Conservation (phyloP, 73 alveolate species). For the Tetrahymena borealis region DNA sequence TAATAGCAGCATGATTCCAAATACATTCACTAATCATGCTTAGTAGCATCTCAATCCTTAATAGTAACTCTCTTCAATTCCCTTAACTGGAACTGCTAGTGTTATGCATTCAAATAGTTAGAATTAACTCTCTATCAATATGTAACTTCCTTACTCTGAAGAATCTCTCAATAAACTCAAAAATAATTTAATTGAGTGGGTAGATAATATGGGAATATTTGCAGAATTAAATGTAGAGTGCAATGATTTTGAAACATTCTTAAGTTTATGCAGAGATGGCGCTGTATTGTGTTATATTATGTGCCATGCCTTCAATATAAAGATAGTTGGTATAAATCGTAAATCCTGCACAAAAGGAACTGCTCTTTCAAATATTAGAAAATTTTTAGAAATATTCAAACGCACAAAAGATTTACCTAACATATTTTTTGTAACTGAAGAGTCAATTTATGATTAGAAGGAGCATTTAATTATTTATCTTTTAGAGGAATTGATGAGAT, state of each 20-base stretch:
- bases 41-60: background rate
- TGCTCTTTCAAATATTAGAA: background rate
- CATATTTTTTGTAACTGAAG: background rate
- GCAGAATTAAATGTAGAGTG: background rate
- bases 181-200: background rate
- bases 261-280: background rate
- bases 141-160: background rate
- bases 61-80: background rate
- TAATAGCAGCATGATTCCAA: background rate
- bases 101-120: background rate
- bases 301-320: background rate
- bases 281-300: background rate
- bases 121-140: background rate
- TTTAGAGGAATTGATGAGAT: background rate
- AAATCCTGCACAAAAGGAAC: background rate
- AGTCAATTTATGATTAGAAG: background rate
- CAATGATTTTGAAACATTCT: background rate
- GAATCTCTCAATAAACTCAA: background rate
- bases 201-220: background rate
- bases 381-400: background rate
- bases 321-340: background rate
- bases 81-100: background rate
- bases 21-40: background rate
- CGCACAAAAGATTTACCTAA: background rate
- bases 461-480: background rate